These are phyloP conservation scores for Perilla frutescens DNA, from an alignment of 257 asterid genomes.

Conservation along the genomic window DNA sequence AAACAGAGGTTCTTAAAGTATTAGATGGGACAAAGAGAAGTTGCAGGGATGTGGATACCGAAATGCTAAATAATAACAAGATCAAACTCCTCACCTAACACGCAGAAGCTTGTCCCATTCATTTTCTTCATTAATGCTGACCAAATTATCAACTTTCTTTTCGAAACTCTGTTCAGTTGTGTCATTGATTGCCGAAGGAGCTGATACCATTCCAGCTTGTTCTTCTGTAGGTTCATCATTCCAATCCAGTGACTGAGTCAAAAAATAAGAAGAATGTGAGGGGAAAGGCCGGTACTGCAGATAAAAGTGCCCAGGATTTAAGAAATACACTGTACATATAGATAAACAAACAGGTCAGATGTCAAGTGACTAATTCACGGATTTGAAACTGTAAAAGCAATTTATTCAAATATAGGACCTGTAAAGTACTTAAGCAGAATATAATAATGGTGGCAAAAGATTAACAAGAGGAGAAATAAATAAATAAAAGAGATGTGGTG, in stretches of 20 bases:
- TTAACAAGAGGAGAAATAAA: constrained; percentile 4
- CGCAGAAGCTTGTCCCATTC: constrained; percentile 99
- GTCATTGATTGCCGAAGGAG: constrained; percentile 51
- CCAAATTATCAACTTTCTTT: constrained; percentile 62
- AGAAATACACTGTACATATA: not conserved
- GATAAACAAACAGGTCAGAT: constrained; percentile 1
- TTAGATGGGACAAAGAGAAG: constrained; percentile 17
- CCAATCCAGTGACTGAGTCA: constrained; percentile 77
- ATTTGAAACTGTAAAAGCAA: not conserved
- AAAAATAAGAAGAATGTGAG: constrained; percentile 30
- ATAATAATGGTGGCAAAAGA: not conserved
- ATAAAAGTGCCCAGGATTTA: not conserved
- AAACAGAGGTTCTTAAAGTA: constrained; percentile 12
- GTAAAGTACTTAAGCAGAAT: not conserved
- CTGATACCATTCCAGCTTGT: constrained; percentile 56
- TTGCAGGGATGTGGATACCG: constrained; percentile 9
- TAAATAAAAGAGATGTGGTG: not conserved
- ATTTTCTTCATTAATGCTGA: constrained; percentile 63
- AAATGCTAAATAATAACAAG: constrained; percentile 21
- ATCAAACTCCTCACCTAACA: constrained; percentile 62
- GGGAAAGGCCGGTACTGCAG: constrained; percentile 11
- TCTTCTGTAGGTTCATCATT: constrained; percentile 85
- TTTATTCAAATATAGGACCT: constrained; percentile 11
- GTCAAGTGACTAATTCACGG: constrained; percentile 10
- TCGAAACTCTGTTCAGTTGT: constrained; percentile 54